Base-by-base conservation (phyloP, 306 rosid species). In the Prunus campanulata region DNA sequence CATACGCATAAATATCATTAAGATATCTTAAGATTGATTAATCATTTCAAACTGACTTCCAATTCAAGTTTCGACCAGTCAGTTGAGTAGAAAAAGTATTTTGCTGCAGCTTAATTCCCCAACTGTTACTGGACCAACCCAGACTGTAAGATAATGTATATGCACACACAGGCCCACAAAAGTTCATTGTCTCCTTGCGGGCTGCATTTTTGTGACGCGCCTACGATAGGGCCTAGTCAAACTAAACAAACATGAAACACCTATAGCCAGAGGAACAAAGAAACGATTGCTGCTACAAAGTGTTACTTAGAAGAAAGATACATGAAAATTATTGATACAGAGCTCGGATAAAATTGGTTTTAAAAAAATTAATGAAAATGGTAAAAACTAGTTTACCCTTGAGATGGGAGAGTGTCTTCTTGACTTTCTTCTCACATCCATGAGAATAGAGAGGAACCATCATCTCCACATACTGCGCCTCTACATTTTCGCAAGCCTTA, bases 381-480 rank as follows among this genome's bases (percentile, higher is more conserved):
- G 13, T 47, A 47, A 8, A 8, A 42, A 12, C 5, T 10, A 16
- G 27, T 67, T 20, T 83, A 90, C 97, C 96, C 89, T 87, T 89
- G 86, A 90, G 88, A 86, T 72, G 60, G 64, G 96, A 88, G 66
- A 93, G 85, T 52, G 86, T 29, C 78, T 93, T 93, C 88, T 89
- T 87, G 0, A 93, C 74, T 85, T 93, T 93, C 90, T 83, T 91
- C 84, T 78, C 93, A 61, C 98, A 93, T 48, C 98, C 98, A 85
- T 74, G 89, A 63, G 96, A 93, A 77, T 90, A 93, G 51, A 93
- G 88, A 25, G 98, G 96, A 78, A 93, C 97, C 90, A 84, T 91
- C 97, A 93, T 89, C 84, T 93, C 98, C 74, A 93, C 98, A 54
- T 84, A 87, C 71, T 91, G 98, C 52, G 93, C 87, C 80, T 89